A percentile compares a stretch with the other conserved stretches of the same genome.
phyloP scores from a whole-genome alignment of 2,329 filamentous ascomycete species.

The Pseudodiploospora longispora region DNA sequence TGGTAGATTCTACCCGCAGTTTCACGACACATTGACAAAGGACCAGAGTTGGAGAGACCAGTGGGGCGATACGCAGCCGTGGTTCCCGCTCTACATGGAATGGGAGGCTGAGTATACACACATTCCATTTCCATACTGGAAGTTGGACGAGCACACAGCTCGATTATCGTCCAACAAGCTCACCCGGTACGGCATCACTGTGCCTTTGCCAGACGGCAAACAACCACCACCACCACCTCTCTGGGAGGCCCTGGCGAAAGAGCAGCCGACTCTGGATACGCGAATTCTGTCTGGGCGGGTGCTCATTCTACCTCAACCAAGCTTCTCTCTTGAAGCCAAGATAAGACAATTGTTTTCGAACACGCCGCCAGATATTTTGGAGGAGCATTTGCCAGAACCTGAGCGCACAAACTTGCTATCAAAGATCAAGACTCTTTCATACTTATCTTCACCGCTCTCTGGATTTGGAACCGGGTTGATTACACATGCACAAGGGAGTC shows the following conservation, averaged over 20 bases:
- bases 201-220: background rate
- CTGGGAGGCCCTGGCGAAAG: slow-evolving; percentile 1
- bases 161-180: slow-evolving; percentile 6
- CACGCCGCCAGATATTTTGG: slow-evolving; percentile 16
- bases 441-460: slow-evolving; percentile 21
- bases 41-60: slow-evolving; percentile 17
- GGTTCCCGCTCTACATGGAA: slow-evolving; percentile 33
- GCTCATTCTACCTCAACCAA: slow-evolving; percentile 32
- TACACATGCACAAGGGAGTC: slow-evolving; percentile 26
- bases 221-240: slow-evolving; percentile 1
- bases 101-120: slow-evolving; percentile 37
- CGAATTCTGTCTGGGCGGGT: slow-evolving; percentile 27
- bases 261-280: slow-evolving; percentile 7
- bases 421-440: slow-evolving; percentile 8
- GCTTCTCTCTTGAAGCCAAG: slow-evolving; percentile 23
- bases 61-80: slow-evolving; percentile 28
- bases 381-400: slow-evolving; percentile 6
- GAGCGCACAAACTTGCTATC: slow-evolving; percentile 5
- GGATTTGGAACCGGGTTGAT: slow-evolving; percentile 24
- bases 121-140: slow-evolving; percentile 25
- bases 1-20: slow-evolving; percentile 7
- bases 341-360: slow-evolving; percentile 25
- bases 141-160: slow-evolving; percentile 17
- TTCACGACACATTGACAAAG: slow-evolving; percentile 5
- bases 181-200: slow-evolving; percentile 5